Base-by-base conservation (phyloP, 805 yeast species). In the Zygoascus biomembranicola region DNA sequence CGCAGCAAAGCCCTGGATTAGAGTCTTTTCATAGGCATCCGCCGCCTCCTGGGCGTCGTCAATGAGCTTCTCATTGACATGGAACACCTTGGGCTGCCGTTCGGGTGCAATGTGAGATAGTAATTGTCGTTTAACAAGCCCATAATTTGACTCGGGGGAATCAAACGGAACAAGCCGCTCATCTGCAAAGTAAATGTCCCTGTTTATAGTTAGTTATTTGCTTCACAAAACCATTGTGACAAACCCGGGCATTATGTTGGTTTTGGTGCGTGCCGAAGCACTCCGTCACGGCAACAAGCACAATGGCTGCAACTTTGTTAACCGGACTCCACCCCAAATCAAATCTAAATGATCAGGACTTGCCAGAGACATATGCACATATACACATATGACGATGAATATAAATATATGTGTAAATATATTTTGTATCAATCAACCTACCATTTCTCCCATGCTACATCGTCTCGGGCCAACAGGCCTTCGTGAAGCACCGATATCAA, bases 161-260 rank as follows among this genome's bases (percentile, higher is more conserved):
- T 80, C 85, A 59, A 89, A 87, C 44, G 96, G 94, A 43, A 92
- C 98, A 58, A 92, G 75, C 68, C 98, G 80, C 73, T 92, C 98
- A 70, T 92, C 98, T 5, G 97, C 97, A 72, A 92, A 90, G 69
- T 89, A 92, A 49, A 92, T 80, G 68, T 92, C 97, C 67, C 67
- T 63, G 42, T 23, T 23, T 20, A 5, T 9, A 14, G 39, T 46
- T 43, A 43, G 47, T 16, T 13, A 8, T 8, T 11, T 43, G 10
- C 3, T 13, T 13, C 16, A 35, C 39, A n/a, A 35, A 35, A 3
- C 28, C 6, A n/a, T n/a, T n/a, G n/a, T n/a, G n/a, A n/a, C n/a
- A n/a, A n/a, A n/a, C n/a, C n/a, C n/a, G n/a, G n/a, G n/a, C n/a
- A n/a, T n/a, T n/a, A n/a, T n/a, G n/a, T n/a, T n/a, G n/a, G n/a